Evolutionary conservation across 2,329 filamentous ascomycete species (phyloP).

Genomic region (Microcyclospora pomicola): DNA sequence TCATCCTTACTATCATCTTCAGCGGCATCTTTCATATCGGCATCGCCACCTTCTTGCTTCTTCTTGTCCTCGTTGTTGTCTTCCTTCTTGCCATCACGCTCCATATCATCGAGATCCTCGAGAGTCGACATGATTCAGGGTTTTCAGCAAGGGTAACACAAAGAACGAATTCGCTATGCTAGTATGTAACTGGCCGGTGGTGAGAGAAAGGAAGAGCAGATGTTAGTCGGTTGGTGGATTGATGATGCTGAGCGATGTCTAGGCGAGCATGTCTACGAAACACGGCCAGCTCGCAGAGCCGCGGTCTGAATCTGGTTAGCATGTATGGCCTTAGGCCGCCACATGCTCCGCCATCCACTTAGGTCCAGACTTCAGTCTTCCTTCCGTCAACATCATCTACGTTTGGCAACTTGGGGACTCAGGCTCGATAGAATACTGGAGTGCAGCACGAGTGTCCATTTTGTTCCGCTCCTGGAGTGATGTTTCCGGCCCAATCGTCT

Average conservation of each 20-base stretch:
- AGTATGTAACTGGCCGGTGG: not conserved
- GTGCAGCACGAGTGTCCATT: no score
- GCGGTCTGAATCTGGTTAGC: not conserved
- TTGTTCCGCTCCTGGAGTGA: no score
- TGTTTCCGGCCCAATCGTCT: no score
- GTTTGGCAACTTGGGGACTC: no score
- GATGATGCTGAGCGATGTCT: not conserved
- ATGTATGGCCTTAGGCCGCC: no score
- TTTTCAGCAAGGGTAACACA: not conserved
- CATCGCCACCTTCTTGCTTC: slow-evolving; percentile 50
- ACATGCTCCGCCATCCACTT: no score
- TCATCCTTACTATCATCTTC: slow-evolving; percentile 46
- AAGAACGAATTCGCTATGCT: not conserved
- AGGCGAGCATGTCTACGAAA: not conserved
- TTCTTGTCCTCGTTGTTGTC: slow-evolving; percentile 43
- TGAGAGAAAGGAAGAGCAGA: not conserved
- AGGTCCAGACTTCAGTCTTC: no score
- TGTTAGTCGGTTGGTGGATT: not conserved
- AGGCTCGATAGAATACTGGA: no score
- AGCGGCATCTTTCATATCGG: slow-evolving; percentile 74
- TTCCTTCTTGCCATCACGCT: slow-evolving; percentile 63
- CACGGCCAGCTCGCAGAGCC: not conserved
- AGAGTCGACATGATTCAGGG: slow-evolving; percentile 64
- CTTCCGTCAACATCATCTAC: no score
- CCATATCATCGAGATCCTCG: slow-evolving; percentile 81